These are phyloP conservation scores for Musa schizocarpa DNA, from an alignment of 176 grass and related monocot genomes.

Conservation along the genomic window DNA sequence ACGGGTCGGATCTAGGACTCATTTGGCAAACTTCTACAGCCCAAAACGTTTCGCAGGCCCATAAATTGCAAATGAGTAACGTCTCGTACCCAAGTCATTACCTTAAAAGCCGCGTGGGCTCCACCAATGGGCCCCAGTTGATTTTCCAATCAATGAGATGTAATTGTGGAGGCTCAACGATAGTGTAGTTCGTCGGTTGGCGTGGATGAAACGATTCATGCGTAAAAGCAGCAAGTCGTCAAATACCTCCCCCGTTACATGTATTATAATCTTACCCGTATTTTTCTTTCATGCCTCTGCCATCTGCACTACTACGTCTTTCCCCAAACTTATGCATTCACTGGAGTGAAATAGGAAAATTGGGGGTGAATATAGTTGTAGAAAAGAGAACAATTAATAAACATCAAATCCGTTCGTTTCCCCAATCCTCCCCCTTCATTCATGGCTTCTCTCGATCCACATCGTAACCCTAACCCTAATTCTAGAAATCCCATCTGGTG, in stretches of 20 bases:
- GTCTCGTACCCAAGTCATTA: too few species aligned
- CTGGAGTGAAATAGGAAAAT: not conserved
- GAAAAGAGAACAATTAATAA: not conserved
- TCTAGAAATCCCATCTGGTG: conserved; percentile 31
- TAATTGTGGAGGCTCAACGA: too few species aligned
- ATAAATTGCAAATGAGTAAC: too few species aligned
- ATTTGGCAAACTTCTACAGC: too few species aligned
- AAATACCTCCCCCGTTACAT: not conserved
- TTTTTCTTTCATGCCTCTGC: not conserved
- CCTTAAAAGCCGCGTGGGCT: too few species aligned
- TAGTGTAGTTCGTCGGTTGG: too few species aligned
- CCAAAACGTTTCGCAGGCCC: too few species aligned
- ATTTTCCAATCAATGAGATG: too few species aligned
- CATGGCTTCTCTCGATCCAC: not conserved
- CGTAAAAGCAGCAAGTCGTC: not conserved
- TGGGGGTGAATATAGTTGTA: not conserved
- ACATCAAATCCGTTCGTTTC: not conserved
- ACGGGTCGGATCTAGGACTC: too few species aligned
- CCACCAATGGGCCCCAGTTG: too few species aligned
- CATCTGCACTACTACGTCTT: not conserved
- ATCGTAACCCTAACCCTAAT: conserved; percentile 7
- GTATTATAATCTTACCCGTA: not conserved
- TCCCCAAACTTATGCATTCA: not conserved
- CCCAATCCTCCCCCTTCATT: not conserved
- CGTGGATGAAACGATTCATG: not conserved